Conservation (phyloP, 257 asterid species). For the Solanum rostratum region DNA sequence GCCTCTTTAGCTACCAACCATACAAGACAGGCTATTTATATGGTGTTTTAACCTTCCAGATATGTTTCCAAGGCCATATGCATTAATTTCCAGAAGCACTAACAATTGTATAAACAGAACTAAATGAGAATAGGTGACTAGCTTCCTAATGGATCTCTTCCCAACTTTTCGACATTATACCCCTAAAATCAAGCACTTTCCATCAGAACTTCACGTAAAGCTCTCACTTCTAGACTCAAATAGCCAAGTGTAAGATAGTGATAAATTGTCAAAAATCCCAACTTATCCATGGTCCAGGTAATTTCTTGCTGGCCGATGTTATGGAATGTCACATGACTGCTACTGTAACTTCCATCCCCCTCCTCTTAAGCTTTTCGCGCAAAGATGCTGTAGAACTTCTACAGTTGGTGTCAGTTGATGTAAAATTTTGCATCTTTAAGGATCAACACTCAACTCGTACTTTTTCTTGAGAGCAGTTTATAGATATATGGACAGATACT, state of each 20-base stretch:
- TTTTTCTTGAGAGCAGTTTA: not conserved
- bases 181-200: not conserved
- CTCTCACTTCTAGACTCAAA: not conserved
- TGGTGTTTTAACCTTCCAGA: not conserved
- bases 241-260: not conserved
- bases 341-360: not conserved
- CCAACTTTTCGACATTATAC: not conserved
- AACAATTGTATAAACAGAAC: not conserved
- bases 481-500: not conserved
- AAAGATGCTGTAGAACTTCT: not conserved
- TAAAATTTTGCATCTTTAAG: not conserved
- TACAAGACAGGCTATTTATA: not conserved
- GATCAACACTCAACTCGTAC: not conserved
- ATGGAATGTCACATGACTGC: not conserved
- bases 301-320: not conserved
- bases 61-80: not conserved
- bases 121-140: not conserved
- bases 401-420: not conserved
- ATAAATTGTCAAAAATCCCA: not conserved
- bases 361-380: not conserved
- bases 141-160: not conserved
- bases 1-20: not conserved
- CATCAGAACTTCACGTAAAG: not conserved
- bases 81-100: not conserved
- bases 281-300: slow-evolving; percentile 74